Base-by-base conservation (phyloP, 148 eudicot species). In the Cornus florida region DNA sequence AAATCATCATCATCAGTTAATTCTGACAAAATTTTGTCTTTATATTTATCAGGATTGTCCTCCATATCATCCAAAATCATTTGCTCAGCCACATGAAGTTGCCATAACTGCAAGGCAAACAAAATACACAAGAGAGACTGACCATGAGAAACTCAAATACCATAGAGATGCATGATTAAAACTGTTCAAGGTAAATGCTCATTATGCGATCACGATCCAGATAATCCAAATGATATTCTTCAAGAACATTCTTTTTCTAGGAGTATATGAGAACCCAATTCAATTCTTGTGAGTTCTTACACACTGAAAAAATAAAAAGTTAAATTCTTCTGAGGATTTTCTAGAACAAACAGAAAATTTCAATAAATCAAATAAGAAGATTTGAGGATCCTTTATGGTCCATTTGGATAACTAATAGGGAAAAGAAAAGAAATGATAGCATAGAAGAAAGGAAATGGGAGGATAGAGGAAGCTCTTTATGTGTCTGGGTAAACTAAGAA, bases 61-160 rank as follows among this genome's bases (percentile, higher is more conserved):
- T 90, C 99, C 83, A 92, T 82, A 82, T 96, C 99, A 85, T 94
- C 98, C 89, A 96, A 65, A 50, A 96, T 91, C 95, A 91, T 88
- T 84, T 96, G 99, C 87, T 96, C 99, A 78, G 99, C 93, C 80
- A 82, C 87, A 86, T 96, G 92, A 72, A 96, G 89, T 84, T 92
- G 97, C 99, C 99, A 96, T 77, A 96, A 79, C 99, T 96, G 91
- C 86, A 77, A 56, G 71, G 70, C 46, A 84, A 20, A 70, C 70
- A 22, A 50, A 68, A 70, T 70, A n/a, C 7, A 12, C 31, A 32
- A 50, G 59, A 48, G 53, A 4, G 10, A 53, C 17, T 53, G 59
- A 53, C 19, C 59, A 14, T 12, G 16, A 16, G 59, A 53, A 53
- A 53, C 59, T 53, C 59, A 53, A 11, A 2, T 16, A 53, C 59